phyloP scores from a whole-genome alignment of 2,329 filamentous ascomycete species.

The Trichoderma oligosporum region DNA sequence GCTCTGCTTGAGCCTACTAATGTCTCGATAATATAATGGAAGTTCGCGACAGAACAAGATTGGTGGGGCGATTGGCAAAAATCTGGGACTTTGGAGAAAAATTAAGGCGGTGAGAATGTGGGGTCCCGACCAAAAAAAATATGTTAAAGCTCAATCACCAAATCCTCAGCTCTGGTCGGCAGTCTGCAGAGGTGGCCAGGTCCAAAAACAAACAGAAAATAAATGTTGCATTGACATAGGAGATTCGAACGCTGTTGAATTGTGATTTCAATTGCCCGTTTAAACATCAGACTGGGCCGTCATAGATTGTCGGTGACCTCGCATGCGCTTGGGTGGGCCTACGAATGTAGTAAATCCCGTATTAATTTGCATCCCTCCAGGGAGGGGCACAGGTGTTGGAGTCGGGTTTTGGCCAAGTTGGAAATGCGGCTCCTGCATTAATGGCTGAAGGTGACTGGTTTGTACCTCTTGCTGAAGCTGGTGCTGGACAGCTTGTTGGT shows the following conservation, averaged over 20 bases:
- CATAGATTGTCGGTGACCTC: conserved; percentile 26
- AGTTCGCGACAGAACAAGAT: conserved; percentile 20
- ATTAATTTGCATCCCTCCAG: conserved; percentile 25
- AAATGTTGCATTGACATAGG: background rate
- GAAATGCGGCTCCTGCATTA: conserved; percentile 30
- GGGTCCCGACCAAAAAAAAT: conserved; percentile 10
- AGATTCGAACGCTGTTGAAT: background rate
- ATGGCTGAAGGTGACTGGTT: conserved; percentile 29
- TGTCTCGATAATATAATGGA: conserved; percentile 15
- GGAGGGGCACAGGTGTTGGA: conserved; percentile 29
- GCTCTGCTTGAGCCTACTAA: background rate
- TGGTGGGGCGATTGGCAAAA: conserved; percentile 22
- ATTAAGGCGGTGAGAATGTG: conserved; percentile 28
- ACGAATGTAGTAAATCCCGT: conserved; percentile 31
- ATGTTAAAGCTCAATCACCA: conserved; percentile 2
- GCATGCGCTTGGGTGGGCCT: conserved; percentile 31
- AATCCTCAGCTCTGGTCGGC: background rate
- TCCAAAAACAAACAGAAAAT: background rate
- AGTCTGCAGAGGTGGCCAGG: background rate
- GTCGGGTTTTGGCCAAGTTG: conserved; percentile 28
- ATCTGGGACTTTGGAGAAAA: conserved; percentile 23
- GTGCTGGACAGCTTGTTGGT: conserved; percentile 23
- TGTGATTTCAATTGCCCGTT: background rate
- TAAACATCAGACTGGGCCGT: conserved; percentile 10
- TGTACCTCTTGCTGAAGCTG: conserved; percentile 24